Evolutionary conservation across 495 filamentous ascomycete species (phyloP), one percentile per base, ranked within the genome.

Genomic region (Filosporella fistucella): DNA sequence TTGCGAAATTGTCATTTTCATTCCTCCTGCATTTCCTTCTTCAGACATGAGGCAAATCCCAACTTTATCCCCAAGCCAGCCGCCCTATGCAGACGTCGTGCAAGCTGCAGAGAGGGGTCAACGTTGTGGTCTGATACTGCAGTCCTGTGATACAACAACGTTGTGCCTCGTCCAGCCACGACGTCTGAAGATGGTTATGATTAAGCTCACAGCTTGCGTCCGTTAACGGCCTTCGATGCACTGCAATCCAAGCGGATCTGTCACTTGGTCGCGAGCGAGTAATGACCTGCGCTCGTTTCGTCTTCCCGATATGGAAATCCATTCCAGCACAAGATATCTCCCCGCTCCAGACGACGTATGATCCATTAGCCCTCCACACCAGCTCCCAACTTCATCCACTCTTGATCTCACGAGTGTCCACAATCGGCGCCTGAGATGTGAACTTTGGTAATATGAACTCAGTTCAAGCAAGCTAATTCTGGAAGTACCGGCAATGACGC

Each of bases 361-460:
- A 42, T 16, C 12, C 52, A 34, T 44, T 56, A 59, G 57, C 46
- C 35, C 53, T 59, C 49, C 57, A 56, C 57, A 59, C 56, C 51
- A 55, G 7, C n/a, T 39, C 25, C 35, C 40, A 37, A 30, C n/a
- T 41, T 20, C 56, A 44, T 52, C 56, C 51, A 55, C 52, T 59
- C 41, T 50, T 46, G 49, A 26, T 47, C 16, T 17, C 28, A 47
- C 41, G 41, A 45, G 44, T 49, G 52, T 59, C 56, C 52, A 59
- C 33, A 45, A 21, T 49, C 29, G 32, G 43, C 40, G 47, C 43
- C 47, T 51, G 45, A 39, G 49, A 37, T 49, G 41, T 29, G 24
- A 28, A 21, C 14, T 59, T 59, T 30, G 45, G 42, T 47, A 51
- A 53, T 58, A 22, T 33, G 47, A 37, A 29, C 29, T 52, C 49